Evolutionary conservation across 2,329 filamentous ascomycete genomes (phyloP).

Genomic region (Monosporascus cannonballus): DNA sequence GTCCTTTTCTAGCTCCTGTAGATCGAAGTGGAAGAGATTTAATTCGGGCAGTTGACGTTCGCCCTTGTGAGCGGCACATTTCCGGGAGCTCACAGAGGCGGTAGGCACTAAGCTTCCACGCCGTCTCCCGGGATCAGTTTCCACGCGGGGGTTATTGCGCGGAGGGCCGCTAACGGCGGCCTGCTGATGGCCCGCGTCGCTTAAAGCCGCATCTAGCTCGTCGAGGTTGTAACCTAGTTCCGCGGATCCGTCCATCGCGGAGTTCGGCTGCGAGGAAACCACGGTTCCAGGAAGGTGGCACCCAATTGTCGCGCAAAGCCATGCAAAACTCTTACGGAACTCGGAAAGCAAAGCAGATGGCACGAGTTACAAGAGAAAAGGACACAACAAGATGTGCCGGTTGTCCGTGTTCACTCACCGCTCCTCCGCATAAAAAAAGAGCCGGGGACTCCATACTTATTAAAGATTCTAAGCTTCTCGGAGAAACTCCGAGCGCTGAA

Average conservation of each 20-base stretch:
- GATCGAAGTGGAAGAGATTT: slow-evolving; percentile 25
- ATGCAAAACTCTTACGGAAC: neutral
- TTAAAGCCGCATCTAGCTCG: slow-evolving; percentile 22
- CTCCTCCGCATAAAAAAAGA: no score
- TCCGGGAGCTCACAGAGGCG: slow-evolving; percentile 4
- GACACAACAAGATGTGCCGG: neutral
- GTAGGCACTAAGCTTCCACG: slow-evolving; percentile 20
- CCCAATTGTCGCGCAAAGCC: neutral
- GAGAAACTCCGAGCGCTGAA: neutral
- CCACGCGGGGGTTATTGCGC: slow-evolving; percentile 9
- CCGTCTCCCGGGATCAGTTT: slow-evolving; percentile 18
- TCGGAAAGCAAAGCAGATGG: neutral
- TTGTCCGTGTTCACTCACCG: no score
- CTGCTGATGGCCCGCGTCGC: slow-evolving; percentile 15
- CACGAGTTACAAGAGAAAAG: neutral
- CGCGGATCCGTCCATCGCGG: slow-evolving; percentile 2
- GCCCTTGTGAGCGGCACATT: slow-evolving; percentile 5
- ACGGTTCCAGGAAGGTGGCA: neutral
- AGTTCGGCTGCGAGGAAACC: neutral
- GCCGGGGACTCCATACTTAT: no score
- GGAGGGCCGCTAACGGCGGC: slow-evolving; percentile 14
- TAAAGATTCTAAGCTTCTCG: no score
- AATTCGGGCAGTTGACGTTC: slow-evolving; percentile 13
- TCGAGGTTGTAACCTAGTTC: slow-evolving; percentile 23
- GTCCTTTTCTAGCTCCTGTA: slow-evolving; percentile 19